These are phyloP conservation scores for Calocybe gambosa DNA, from an alignment of 1,284 basidiomycete species.

Conservation along the genomic window DNA sequence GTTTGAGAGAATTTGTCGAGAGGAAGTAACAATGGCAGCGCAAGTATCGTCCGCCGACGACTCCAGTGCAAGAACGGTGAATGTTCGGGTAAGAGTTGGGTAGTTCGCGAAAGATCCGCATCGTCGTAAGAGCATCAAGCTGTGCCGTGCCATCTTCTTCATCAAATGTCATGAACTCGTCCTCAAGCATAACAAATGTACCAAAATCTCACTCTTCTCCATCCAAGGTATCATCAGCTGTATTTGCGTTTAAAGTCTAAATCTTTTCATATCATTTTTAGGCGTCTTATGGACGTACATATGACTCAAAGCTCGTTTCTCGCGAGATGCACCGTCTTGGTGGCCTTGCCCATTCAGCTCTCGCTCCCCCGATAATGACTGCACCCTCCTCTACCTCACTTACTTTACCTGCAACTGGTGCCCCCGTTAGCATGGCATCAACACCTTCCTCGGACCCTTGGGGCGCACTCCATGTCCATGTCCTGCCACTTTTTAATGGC, in stretches of 20 bases:
- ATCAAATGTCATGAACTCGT: conserved; percentile 22
- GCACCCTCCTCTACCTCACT: conserved; percentile 37
- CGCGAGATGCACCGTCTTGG: conserved; percentile 77
- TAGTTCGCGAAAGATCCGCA: neutral
- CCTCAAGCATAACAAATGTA: conserved; percentile 23
- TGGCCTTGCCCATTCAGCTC: conserved; percentile 41
- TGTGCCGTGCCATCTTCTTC: conserved; percentile 18
- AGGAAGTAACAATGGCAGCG: conserved; percentile 71
- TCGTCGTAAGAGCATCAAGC: conserved; percentile 11
- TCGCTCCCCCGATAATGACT: conserved; percentile 34
- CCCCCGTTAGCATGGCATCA: conserved; percentile 32
- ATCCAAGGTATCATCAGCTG: conserved; percentile 45
- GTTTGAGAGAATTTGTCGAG: conserved; percentile 69
- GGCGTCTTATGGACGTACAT: conserved; percentile 57
- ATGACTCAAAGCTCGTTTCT: conserved; percentile 65
- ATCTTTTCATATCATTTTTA: conserved; percentile 15
- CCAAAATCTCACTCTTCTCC: conserved; percentile 52
- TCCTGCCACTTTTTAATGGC: conserved; percentile 88
- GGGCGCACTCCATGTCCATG: conserved; percentile 78
- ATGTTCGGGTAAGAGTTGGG: conserved; percentile 21
- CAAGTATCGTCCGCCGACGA: conserved; percentile 90
- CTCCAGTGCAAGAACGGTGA: conserved; percentile 77
- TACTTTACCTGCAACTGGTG: conserved; percentile 31
- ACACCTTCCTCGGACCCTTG: conserved; percentile 57
- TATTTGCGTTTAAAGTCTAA: conserved; percentile 11